These are phyloP conservation scores for Hibiscus tridactylites DNA, from an alignment of 345 rosid genomes.

Conservation along the genomic window DNA sequence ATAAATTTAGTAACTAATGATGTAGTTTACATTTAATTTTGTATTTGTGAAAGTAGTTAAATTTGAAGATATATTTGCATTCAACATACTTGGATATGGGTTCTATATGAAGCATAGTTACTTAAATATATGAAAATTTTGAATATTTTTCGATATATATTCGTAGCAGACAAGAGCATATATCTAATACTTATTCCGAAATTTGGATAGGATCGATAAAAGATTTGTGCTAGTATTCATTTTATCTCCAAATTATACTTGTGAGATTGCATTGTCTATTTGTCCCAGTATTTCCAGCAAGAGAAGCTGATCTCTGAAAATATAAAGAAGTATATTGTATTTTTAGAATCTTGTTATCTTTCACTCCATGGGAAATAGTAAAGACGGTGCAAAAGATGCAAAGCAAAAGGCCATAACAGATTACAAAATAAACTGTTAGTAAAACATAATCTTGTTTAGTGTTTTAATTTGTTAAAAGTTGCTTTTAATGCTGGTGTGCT, in stretches of 20 bases:
- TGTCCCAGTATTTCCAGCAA: neutral
- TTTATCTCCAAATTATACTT: neutral
- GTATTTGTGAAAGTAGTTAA: no score
- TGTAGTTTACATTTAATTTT: neutral
- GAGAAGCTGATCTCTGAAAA: neutral
- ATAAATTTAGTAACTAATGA: no score
- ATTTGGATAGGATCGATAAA: neutral
- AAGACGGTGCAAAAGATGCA: no score
- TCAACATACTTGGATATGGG: no score
- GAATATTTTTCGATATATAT: no score
- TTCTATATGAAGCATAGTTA: no score
- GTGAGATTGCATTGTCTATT: neutral
- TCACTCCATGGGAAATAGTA: no score
- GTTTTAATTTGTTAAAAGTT: neutral
- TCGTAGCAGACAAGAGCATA: neutral
- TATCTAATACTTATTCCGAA: neutral
- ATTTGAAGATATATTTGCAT: no score
- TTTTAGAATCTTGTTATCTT: neutral
- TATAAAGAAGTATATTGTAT: neutral
- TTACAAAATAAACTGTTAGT: neutral
- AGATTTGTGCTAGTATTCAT: neutral
- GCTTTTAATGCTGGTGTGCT: neutral
- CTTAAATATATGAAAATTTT: no score
- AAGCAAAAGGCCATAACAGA: neutral
- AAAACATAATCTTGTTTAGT: neutral